Evolutionary conservation across 352 stramenopile species (phyloP), one percentile per base, ranked within the genome.

Genomic region (Poterioochromonas sp.): DNA sequence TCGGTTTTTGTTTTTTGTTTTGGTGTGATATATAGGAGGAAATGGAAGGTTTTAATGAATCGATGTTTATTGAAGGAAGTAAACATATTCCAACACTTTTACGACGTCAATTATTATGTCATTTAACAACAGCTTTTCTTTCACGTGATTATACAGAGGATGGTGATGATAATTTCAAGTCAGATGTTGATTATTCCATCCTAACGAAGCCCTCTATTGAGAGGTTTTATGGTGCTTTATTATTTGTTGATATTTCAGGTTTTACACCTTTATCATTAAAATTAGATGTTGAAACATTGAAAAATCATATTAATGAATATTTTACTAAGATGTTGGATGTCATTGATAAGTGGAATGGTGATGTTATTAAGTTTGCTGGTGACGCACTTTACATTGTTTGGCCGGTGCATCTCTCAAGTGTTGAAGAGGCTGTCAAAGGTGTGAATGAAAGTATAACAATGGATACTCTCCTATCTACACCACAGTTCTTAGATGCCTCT

Each of bases 301-400:
- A 49, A 40, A 34, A 70, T 26, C 43, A 73, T 40, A 78, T 73
- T 39, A 78, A 73, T 39, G 41, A 51, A 0, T 74, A 58, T 37
- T 74, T 74, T 37, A 74, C 65, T 18, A 51, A 58, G 26, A 51
- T 74, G 15, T n/a, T 74, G 11, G 32, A 74, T 39, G 40, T 74
- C 29, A 34, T 74, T 47, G 35, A 51, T n/a, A 74, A 71, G 0
- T 77, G 74, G 18, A 79, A 8, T 88, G 90, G 54, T 12, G 90
- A 95, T 83, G 90, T 94, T 32, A 93, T 96, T 83, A 97, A 97
- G 84, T 97, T 97, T 79, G 92, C 92, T 18, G 92, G 92, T 22
- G 92, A 97, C 65, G 92, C 92, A 18, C 91, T 97, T 86, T 90
- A 96, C 76, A 93, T 97, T 60, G 92, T 97, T 70, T 97, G 92